These are phyloP conservation scores for Angophora floribunda DNA, from an alignment of 345 rosid species.

Conservation along the genomic window DNA sequence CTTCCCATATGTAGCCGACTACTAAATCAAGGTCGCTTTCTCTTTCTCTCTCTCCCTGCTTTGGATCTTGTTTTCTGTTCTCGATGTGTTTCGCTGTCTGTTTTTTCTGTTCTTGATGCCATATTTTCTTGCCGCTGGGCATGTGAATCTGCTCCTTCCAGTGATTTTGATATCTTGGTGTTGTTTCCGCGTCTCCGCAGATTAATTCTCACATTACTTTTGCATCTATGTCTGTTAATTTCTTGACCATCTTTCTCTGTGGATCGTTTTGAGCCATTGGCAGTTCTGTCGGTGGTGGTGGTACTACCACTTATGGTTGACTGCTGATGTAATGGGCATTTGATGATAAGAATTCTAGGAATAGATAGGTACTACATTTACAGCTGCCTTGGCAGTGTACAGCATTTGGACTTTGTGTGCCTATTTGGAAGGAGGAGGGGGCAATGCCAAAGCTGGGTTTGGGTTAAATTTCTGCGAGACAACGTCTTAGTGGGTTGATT, in stretches of 20 bases:
- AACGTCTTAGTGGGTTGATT: background rate
- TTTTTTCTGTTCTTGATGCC: background rate
- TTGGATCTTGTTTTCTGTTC: slow-evolving; percentile 52
- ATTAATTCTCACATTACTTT: background rate
- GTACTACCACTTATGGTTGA: background rate
- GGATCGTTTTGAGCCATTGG: background rate
- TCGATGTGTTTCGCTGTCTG: background rate
- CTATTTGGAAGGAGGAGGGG: background rate
- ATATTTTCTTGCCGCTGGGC: background rate
- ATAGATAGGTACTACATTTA: background rate
- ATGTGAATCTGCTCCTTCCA: background rate
- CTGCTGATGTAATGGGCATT: background rate
- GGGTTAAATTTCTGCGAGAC: background rate
- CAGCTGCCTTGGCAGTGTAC: background rate
- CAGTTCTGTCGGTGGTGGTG: background rate
- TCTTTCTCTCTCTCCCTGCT: background rate
- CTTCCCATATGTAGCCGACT: slow-evolving; percentile 92
- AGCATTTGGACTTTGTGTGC: background rate
- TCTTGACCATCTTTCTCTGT: background rate
- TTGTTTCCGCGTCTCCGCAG: background rate
- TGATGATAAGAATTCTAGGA: background rate
- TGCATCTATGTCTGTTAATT: background rate
- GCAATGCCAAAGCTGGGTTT: background rate
- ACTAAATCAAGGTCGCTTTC: slow-evolving; percentile 71
- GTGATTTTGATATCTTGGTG: background rate